Conservation (phyloP, 768 basidiomycete species). For the Agrocybe pediades region DNA sequence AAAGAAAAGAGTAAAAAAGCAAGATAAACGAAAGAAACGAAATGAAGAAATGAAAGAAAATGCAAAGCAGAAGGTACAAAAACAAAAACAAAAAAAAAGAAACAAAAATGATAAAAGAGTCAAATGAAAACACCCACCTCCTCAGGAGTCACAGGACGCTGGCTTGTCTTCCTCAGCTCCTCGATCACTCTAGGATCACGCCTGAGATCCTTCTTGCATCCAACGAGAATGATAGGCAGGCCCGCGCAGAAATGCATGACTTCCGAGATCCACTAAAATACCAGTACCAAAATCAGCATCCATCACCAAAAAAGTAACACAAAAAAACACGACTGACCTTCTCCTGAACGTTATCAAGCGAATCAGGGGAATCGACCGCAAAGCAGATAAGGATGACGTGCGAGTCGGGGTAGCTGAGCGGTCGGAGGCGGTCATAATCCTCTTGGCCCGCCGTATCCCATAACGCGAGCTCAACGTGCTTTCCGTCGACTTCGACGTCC, state of each 20-base stretch:
- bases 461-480: slow-evolving; percentile 96
- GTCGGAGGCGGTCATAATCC: slow-evolving; percentile 98
- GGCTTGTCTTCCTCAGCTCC: slow-evolving; percentile 91
- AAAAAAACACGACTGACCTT: slow-evolving; percentile 63
- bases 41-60: neutral
- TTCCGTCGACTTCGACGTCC: slow-evolving; percentile 97
- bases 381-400: slow-evolving; percentile 99
- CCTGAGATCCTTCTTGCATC: slow-evolving; percentile 98
- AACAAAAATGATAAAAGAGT: neutral
- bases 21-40: no score
- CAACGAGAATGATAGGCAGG: slow-evolving; percentile 95
- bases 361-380: slow-evolving; percentile 97
- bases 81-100: neutral
- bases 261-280: slow-evolving; percentile 91
- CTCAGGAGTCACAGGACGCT: slow-evolving; percentile 92
- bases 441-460: slow-evolving; percentile 99
- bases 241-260: slow-evolving; percentile 97
- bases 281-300: neutral
- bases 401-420: slow-evolving; percentile 98
- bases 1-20: no score
- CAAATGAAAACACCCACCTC: slow-evolving; percentile 57
- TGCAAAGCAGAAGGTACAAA: neutral
- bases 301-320: slow-evolving; percentile 2
- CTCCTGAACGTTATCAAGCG: slow-evolving; percentile 99
- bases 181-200: slow-evolving; percentile 92